Evolutionary conservation across 306 rosid genomes (phyloP).

Genomic region (Cucumis melo): DNA sequence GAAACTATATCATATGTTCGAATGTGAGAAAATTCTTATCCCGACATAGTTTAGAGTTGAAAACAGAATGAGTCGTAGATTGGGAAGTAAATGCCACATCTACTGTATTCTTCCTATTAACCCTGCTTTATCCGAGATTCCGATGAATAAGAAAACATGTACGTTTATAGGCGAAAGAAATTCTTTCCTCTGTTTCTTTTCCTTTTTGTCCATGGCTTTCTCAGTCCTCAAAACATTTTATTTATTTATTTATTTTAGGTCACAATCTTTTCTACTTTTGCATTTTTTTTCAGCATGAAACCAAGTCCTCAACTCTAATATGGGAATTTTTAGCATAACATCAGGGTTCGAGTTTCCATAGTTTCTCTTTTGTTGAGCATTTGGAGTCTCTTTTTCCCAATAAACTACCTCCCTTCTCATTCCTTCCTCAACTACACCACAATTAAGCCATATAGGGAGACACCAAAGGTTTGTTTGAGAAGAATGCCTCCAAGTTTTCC

Average conservation of each 20-base stretch:
- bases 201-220: neutral
- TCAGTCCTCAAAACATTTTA: neutral
- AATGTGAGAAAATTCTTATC: neutral
- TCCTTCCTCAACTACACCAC: constrained; percentile 1
- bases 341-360: too few relatives aligned
- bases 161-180: neutral
- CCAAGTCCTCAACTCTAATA: too few relatives aligned
- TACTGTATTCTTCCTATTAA: neutral
- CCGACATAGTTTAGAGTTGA: neutral
- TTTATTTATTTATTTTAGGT: neutral
- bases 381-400: constrained; percentile 12
- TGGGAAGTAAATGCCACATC: neutral
- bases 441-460: constrained; percentile 9
- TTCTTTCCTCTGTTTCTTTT: neutral
- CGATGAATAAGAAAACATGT: neutral
- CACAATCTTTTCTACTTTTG: neutral
- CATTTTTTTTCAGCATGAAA: neutral
- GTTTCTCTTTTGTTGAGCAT: neutral
- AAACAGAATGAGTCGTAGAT: neutral
- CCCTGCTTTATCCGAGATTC: neutral
- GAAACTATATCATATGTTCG: neutral
- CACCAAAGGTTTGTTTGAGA: constrained; percentile 14
- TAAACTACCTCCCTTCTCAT: constrained; percentile 3
- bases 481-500: constrained; percentile 20
- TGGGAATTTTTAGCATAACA: too few relatives aligned